phyloP scores from a whole-genome alignment of 768 basidiomycete species.

The Gymnopilus dilepis region DNA sequence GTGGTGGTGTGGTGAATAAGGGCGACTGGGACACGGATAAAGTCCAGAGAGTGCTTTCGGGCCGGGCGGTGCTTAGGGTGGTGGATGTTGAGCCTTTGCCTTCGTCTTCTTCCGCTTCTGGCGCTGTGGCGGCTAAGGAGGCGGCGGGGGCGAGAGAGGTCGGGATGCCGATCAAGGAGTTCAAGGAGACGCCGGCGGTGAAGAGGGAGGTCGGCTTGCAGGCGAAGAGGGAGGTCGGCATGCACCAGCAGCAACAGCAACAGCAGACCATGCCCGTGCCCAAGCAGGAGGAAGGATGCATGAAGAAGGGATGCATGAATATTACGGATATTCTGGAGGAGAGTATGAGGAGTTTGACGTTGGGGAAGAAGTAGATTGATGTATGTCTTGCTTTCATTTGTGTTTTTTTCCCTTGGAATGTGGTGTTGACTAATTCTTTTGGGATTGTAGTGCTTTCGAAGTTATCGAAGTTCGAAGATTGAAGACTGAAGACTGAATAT shows the following conservation, averaged over 20 bases:
- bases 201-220: neutral
- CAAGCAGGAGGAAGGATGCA: neutral
- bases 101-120: slow-evolving; percentile 15
- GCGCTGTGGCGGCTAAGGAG: slow-evolving; percentile 12
- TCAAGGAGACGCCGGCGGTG: neutral
- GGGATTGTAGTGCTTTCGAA: no score
- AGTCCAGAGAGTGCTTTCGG: slow-evolving; percentile 80
- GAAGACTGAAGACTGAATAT: no score
- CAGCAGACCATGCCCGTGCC: no score
- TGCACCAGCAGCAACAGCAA: no score
- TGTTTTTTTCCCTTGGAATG: neutral
- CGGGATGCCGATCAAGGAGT: neutral
- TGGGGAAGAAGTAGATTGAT: slow-evolving; percentile 52
- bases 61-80: slow-evolving; percentile 77
- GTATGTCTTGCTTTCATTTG: neutral
- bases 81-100: slow-evolving; percentile 70
- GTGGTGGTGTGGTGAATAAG: slow-evolving; percentile 11
- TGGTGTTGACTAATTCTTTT: no score
- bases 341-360: slow-evolving; percentile 68
- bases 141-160: neutral
- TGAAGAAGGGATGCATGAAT: slow-evolving; percentile 32
- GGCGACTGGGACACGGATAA: slow-evolving; percentile 71
- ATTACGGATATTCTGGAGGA: slow-evolving; percentile 59
- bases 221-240: neutral
- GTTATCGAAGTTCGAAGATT: no score